Evolutionary conservation across 345 rosid species (phyloP).

Genomic region (Corchorus olitorius): DNA sequence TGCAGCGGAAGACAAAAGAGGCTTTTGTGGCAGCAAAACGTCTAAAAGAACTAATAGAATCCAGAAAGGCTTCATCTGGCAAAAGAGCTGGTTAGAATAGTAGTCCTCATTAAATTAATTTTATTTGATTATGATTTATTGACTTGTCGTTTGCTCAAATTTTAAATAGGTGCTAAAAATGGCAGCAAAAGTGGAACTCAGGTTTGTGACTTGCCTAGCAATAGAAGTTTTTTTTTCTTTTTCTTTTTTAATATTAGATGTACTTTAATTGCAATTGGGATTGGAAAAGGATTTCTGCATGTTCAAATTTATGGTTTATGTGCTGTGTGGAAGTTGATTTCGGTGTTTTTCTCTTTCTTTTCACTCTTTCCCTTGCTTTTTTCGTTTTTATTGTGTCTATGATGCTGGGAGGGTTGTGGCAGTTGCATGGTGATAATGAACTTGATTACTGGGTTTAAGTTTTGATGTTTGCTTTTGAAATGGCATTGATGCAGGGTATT

Average conservation of each 20-base stretch:
- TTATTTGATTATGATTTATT: constrained; percentile 14
- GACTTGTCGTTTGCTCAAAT: constrained; percentile 27
- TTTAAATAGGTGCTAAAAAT: constrained; percentile 44
- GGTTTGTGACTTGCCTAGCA: constrained; percentile 37
- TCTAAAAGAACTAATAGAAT: constrained; percentile 50
- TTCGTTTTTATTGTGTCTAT: neutral
- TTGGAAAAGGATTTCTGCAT: constrained; percentile 14
- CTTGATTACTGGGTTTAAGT: no score
- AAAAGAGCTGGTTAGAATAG: constrained; percentile 41
- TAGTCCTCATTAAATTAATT: neutral
- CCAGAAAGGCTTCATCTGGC: constrained; percentile 43
- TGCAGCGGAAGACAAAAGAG: constrained; percentile 78
- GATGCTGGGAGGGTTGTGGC: neutral
- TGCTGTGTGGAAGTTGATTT: neutral
- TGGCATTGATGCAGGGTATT: constrained; percentile 79
- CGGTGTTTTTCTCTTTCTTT: neutral
- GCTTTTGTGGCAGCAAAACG: constrained; percentile 60
- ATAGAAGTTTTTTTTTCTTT: neutral
- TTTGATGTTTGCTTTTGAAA: constrained; percentile 9
- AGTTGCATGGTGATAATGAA: neutral
- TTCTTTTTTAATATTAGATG: neutral
- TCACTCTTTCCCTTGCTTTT: constrained; percentile 7
- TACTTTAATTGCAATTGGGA: constrained; percentile 12
- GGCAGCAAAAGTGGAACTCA: constrained; percentile 45
- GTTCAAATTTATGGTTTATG: neutral